Evolutionary conservation across 2,329 filamentous ascomycete species (phyloP).

Genomic region (Zymoseptoria pseudotritici): DNA sequence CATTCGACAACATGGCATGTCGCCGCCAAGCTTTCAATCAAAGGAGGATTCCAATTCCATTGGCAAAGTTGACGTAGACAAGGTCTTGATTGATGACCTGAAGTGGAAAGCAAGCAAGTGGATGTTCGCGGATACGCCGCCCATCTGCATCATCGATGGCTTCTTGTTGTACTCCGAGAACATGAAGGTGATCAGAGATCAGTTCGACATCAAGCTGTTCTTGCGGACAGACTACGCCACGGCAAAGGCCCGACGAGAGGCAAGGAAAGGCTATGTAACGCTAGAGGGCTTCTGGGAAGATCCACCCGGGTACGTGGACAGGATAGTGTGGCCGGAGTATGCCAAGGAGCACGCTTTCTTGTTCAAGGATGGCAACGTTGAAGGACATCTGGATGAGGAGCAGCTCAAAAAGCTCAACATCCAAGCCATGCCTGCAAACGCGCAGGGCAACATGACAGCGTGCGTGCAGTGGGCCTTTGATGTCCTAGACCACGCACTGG

Average conservation of each 20-base stretch:
- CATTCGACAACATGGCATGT: slow-evolving; percentile 60
- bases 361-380: slow-evolving; percentile 62
- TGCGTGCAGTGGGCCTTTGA: slow-evolving; percentile 34
- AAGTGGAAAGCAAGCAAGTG: slow-evolving; percentile 22
- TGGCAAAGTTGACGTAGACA: slow-evolving; percentile 35
- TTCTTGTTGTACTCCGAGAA: slow-evolving; percentile 72
- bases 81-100: slow-evolving; percentile 23
- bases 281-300: slow-evolving; percentile 87
- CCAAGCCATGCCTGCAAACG: slow-evolving; percentile 23
- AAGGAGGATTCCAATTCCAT: slow-evolving; percentile 54
- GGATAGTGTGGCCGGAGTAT: slow-evolving; percentile 95
- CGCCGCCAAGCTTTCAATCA: slow-evolving; percentile 46
- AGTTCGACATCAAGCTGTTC: slow-evolving; percentile 72
- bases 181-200: slow-evolving; percentile 45
- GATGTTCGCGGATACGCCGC: slow-evolving; percentile 23
- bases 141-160: slow-evolving; percentile 72
- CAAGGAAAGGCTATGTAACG: slow-evolving; percentile 69
- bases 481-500: slow-evolving; percentile 19
- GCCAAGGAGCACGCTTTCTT: slow-evolving; percentile 73
- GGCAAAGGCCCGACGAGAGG: slow-evolving; percentile 59
- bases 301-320: slow-evolving; percentile 87
- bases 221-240: slow-evolving; percentile 59
- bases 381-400: slow-evolving; percentile 46
- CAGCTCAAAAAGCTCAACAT: slow-evolving; percentile 29
- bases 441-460: slow-evolving; percentile 28